Percentiles rank a stretch among this genome's conserved stretches.
These are phyloP conservation scores for Pyrenochaeta sp. DNA, from an alignment of 2,329 filamentous ascomycete genomes.

Conservation along the genomic window DNA sequence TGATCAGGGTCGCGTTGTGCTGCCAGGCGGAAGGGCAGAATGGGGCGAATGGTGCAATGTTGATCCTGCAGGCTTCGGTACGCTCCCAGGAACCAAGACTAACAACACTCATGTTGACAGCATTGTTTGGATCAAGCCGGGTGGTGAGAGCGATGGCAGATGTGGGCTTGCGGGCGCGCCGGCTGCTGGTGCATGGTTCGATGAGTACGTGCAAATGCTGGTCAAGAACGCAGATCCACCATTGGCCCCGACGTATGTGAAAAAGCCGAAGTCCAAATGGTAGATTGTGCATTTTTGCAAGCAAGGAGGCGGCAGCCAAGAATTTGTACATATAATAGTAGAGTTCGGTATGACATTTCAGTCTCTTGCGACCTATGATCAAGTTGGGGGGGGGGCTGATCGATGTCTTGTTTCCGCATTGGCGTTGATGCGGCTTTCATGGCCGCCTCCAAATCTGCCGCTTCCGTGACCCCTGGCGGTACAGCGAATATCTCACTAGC, in stretches of 20 bases:
- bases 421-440: no score
- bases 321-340: no score
- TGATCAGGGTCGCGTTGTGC: conserved; percentile 37
- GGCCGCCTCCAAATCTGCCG: no score
- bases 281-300: neutral
- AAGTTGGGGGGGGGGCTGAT: no score
- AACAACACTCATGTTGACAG: conserved; percentile 38
- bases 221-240: conserved; percentile 36
- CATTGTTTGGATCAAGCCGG: conserved; percentile 43
- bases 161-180: conserved; percentile 38
- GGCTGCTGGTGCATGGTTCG: conserved; percentile 38
- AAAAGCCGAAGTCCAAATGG: conserved; percentile 2
- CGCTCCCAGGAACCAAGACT: conserved; percentile 20
- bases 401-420: no score
- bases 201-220: conserved; percentile 39
- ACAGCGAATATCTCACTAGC: no score
- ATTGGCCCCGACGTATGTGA: conserved; percentile 31
- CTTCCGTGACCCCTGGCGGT: no score
- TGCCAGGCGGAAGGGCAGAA: conserved; percentile 29
- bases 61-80: conserved; percentile 31
- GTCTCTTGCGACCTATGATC: no score
- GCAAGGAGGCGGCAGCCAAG: neutral
- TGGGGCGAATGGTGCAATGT: conserved; percentile 46
- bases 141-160: conserved; percentile 37
- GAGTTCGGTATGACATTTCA: no score